Percentiles rank a stretch among this genome's conserved stretches.
Conservation (phyloP, 768 basidiomycete genomes). For the Serendipita sp. region DNA sequence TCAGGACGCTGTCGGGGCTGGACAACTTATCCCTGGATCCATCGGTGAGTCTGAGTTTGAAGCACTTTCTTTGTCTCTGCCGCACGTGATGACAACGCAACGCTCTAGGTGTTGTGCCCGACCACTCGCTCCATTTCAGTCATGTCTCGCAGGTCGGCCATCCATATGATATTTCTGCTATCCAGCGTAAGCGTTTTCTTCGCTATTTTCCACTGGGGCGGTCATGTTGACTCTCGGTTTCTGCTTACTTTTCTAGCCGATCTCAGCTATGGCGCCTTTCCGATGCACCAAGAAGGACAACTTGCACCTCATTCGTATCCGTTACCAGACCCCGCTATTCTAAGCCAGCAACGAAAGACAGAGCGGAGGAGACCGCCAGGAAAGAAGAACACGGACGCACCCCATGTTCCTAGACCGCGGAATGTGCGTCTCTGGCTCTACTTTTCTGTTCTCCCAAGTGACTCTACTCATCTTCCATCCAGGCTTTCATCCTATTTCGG, state of each 20-base stretch:
- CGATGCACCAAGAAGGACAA: conserved; percentile 1
- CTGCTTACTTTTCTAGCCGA: background rate
- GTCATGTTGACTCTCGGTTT: background rate
- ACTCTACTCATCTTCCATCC: background rate
- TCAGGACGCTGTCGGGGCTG: background rate
- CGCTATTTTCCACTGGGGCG: background rate
- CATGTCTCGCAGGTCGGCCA: conserved; percentile 1
- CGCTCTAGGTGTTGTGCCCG: conserved; percentile 1
- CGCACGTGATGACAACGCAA: conserved; percentile 6
- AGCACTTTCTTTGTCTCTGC: background rate
- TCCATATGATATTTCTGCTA: background rate
- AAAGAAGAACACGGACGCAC: background rate
- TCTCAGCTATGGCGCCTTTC: conserved; percentile 2
- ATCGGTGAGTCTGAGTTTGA: background rate
- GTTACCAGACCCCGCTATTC: conserved; percentile 1
- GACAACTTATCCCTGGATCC: background rate
- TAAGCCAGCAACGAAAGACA: conserved; percentile 3
- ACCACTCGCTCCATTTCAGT: conserved; percentile 1
- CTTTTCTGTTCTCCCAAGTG: background rate
- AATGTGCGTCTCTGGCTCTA: background rate
- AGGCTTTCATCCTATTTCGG: conserved; percentile 1
- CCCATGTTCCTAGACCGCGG: conserved; percentile 1
- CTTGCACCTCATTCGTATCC: background rate
- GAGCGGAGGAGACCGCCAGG: conserved; percentile 4
- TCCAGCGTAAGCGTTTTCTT: background rate